Evolutionary conservation across 2,329 filamentous ascomycete genomes (phyloP), one percentile per base, ranked within the genome.

Genomic region (Penicillium sp.): DNA sequence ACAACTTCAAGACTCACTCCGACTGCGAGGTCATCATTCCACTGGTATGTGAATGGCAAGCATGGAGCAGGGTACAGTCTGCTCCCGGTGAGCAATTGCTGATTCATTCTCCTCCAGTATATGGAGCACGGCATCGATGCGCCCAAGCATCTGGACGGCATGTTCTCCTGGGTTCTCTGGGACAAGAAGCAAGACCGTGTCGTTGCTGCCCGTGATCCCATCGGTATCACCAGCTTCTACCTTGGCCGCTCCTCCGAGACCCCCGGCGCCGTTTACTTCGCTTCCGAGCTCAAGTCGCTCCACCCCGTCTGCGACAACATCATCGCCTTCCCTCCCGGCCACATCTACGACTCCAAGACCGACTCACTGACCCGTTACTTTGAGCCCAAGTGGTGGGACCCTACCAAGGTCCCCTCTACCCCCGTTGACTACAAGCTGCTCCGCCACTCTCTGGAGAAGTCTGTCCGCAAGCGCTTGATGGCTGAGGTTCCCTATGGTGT

Each of bases 1-100:
- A 97, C 79, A 89, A 93, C 78, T 99, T 98, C 88, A 97, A 97
- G 88, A 99, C 95, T 66, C 90, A 95, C 74, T 98, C 94, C 39
- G 95, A 99, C 75, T 99, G 95, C 80, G 95, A 99, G 80, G 94
- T 99, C 75, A 96, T 99, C 78, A 96, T 99, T 74, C 95, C 96
- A 67, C 79, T 99, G 84, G 92, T 96, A 85, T 75, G 87, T 78
- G 18, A 22, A 52, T 40, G 19, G 13, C 14, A 31, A 4, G n/a
- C 13, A 22, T 31, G 27, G 24, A 47, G 24, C 39, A 22, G 36
- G 18, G 22, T 39, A 14, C 4, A 35, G n/a, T 5, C 40, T 22
- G 14, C 11, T 10, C 16, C 1, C 1, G 27, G 9, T 24, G 4
- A 6, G 46, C 27, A 53, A 51, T 59, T 31, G 59, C 64, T 73